These are phyloP conservation scores for Macrophomina phaseolina DNA, from an alignment of 2,329 filamentous ascomycete genomes.

Conservation along the genomic window DNA sequence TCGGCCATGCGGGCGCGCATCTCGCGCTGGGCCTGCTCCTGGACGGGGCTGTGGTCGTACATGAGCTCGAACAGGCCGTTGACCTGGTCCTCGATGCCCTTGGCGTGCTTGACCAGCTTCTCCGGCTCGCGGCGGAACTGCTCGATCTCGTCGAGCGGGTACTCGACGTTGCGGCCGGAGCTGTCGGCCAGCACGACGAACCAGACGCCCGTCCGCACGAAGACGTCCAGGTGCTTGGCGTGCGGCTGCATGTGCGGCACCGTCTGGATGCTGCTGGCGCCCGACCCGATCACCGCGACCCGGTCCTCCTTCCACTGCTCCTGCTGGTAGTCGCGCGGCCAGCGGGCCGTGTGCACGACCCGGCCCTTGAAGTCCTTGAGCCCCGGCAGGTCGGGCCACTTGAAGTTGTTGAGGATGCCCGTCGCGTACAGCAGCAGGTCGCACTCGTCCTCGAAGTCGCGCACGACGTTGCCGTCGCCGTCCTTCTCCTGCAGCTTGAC, in stretches of 20 bases:
- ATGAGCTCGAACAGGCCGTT: conserved; percentile 34
- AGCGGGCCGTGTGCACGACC: conserved; percentile 52
- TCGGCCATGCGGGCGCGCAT: conserved; percentile 55
- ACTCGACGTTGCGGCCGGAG: conserved; percentile 52
- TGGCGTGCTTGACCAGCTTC: conserved; percentile 51
- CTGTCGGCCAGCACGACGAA: conserved; percentile 55
- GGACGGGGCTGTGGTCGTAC: conserved; percentile 49
- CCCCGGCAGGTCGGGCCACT: conserved; percentile 47
- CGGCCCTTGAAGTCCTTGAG: conserved; percentile 54
- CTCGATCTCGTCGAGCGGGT: conserved; percentile 50
- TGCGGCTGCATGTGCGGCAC: conserved; percentile 56
- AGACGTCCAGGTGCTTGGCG: conserved; percentile 53
- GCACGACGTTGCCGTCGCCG: conserved; percentile 38
- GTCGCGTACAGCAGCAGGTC: conserved; percentile 52
- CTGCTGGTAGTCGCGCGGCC: conserved; percentile 53
- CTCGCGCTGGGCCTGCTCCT: conserved; percentile 46
- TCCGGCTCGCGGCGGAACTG: conserved; percentile 51
- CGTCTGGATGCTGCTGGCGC: conserved; percentile 53
- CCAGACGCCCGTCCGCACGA: conserved; percentile 54
- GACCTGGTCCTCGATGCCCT: conserved; percentile 51
- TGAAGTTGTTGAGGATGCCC: conserved; percentile 50
- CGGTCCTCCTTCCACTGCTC: conserved; percentile 50
- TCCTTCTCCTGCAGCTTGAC: conserved; percentile 53
- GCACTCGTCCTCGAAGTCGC: conserved; percentile 52
- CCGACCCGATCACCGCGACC: conserved; percentile 54